phyloP scores from a whole-genome alignment of 1,139 yeast species.

The Blastobotrys apis region DNA sequence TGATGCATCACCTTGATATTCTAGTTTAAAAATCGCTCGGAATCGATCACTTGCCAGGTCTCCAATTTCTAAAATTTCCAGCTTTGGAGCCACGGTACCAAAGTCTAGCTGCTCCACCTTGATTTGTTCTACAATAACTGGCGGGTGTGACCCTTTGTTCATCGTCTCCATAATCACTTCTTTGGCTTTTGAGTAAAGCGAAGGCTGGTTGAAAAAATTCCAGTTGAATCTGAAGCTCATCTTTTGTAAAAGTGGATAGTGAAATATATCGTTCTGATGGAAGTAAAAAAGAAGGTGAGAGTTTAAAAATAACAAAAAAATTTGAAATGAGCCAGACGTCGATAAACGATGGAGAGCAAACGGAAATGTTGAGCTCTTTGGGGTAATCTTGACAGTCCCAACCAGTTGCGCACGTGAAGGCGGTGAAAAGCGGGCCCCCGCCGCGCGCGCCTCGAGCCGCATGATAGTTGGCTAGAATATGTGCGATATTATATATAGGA shows the following conservation, averaged over 20 bases:
- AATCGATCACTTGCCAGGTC: slow-evolving; percentile 65
- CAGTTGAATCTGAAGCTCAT: slow-evolving; percentile 81
- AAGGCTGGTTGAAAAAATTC: slow-evolving; percentile 64
- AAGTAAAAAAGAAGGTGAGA: slow-evolving; percentile 1
- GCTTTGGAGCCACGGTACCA: slow-evolving; percentile 64
- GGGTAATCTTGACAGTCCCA: too few species aligned
- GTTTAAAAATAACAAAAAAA: not conserved
- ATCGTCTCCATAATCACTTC: slow-evolving; percentile 68
- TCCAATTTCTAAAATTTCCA: slow-evolving; percentile 71
- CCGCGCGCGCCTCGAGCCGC: not conserved
- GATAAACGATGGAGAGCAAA: too few species aligned
- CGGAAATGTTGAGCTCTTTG: too few species aligned
- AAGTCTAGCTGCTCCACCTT: slow-evolving; percentile 65
- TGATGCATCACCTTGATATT: slow-evolving; percentile 66
- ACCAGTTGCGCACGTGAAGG: too few species aligned
- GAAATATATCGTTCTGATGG: not conserved
- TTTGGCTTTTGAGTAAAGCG: slow-evolving; percentile 59
- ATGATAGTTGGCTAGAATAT: not conserved
- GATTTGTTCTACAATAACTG: slow-evolving; percentile 66
- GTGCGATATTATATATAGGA: too few species aligned
- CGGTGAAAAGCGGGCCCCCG: not conserved
- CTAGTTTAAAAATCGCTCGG: slow-evolving; percentile 68
- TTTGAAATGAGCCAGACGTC: too few species aligned
- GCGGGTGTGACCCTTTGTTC: slow-evolving; percentile 67
- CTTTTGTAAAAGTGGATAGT: not conserved